Evolutionary conservation across 2,329 filamentous ascomycete species (phyloP), one percentile per base, ranked within the genome.

Genomic region (Penicillium sp.): DNA sequence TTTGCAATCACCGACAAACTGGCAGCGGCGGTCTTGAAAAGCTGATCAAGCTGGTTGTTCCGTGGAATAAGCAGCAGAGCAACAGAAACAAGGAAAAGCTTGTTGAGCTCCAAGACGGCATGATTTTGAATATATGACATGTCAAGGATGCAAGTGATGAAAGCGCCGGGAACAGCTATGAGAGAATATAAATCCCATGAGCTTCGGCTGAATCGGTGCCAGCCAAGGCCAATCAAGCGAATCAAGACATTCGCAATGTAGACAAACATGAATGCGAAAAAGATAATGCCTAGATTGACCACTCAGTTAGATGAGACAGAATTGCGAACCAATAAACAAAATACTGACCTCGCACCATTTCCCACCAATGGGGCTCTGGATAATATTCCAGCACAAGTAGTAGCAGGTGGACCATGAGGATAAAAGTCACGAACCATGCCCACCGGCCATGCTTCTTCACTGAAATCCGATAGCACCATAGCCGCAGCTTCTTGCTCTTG

Each of bases 21-120:
- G 49, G 93, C 94, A 10, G 94, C 94, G 0, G 93, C 95, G 1
- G 95, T 99, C 74, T 99, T 99, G 84, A 99, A 99, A 0, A 99
- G 84, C 71, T 99, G 94, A 70, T 99, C 95, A 19, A 99, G 82
- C 46, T 96, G 92, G 65, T 99, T 95, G 70, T 99, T 99, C 47
- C 95, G 85, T 1, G 94, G 94, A 57, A 99, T 99, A 32, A 99
- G 82, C 47, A 99, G 79, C 8, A 97, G 81, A 2, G 94, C 87
- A 51, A 97, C 88, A 8, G 90, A 88, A 18, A 97, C 94, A 30
- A 99, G 81, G 71, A 96, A 97, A 57, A 96, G 84, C 74, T 99
- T 99, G 78, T 97, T 91, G 30, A 97, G 76, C 74, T 92, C 89
- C 32, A 87, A 80, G 63, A 93, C 91, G n/a, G 81, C 76, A 47